Base-by-base conservation (phyloP, 768 basidiomycete genomes). In the Nidula microcarpa region DNA sequence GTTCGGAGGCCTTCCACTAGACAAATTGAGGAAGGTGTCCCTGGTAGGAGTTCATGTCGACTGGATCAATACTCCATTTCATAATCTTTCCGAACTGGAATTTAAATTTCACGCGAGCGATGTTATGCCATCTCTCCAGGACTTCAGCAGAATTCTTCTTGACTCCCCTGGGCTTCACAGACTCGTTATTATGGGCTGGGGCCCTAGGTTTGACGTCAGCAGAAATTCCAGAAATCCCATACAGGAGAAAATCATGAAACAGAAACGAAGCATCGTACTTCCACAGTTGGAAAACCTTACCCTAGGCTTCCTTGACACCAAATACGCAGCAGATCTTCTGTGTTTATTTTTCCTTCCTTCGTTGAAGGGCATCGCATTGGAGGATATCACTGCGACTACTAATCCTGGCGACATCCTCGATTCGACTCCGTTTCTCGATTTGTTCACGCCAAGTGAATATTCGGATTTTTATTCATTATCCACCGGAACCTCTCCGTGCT, bases 1-100 rank as follows among this genome's bases (percentile, higher is more conserved):
- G 49, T 81, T 85, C 54, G 76, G 76, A 3, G 77, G 76, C 1
- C 47, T 56, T 5, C 33, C 60, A 3, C 56, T 74, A 2, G 53
- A 62, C 11, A 56, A 57, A 17, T 67, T 86, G 17, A 68, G 68
- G 4, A 60, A 70, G 13, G 67, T 85, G 6, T 69, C 74, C 1
- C 66, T 86, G 5, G 73, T 76, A 2, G 84, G 84, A 0, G 82
- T 84, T 14, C 84, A 85, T 57, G 62, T 85, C 48, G 74, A 82
- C 50, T 86, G 84, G 84, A 44, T 65, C 1, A 58, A 51, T 9
- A 72, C 73, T 6, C 59, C 70, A 9, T 64, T 84, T 48, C 60
- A 57, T 5, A 71, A 74, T 53, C 74, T 86, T 13, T 67, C 68
- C 16, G 69, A 66, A 30, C 66, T 85, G 35, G 77, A 81, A 56